Conservation (phyloP, 1,284 basidiomycete species). For the Trichosporon coremiiforme region DNA sequence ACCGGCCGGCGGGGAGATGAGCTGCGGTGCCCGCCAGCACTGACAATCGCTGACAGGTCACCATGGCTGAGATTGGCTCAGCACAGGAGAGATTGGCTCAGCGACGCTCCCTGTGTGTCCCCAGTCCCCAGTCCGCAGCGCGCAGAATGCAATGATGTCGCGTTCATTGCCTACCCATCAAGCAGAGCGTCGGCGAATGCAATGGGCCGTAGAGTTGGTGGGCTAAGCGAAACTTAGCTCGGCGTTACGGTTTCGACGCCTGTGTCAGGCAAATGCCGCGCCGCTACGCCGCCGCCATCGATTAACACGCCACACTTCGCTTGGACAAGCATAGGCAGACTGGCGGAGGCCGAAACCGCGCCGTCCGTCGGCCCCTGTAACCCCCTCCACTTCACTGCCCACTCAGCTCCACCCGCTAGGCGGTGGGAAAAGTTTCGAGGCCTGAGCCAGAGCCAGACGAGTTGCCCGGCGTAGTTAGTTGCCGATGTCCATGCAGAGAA, state of each 20-base stretch:
- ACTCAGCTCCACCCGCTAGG: background rate
- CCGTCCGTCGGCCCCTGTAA: background rate
- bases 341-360: background rate
- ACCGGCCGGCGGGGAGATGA: background rate
- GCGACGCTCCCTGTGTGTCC: too few species aligned
- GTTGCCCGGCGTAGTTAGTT: background rate
- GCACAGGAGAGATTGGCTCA: background rate
- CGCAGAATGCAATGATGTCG: too few species aligned
- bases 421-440: background rate
- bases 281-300: background rate
- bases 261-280: background rate
- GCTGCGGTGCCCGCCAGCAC: too few species aligned
- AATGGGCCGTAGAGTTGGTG: too few species aligned
- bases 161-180: too few species aligned
- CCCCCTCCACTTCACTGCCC: background rate
- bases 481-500: background rate
- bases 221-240: background rate
- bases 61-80: background rate
- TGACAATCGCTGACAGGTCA: too few species aligned
- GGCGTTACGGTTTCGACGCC: background rate
- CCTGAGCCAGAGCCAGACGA: background rate
- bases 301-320: background rate
- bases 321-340: too few species aligned
- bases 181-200: too few species aligned
- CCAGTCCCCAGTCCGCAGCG: background rate